Base-by-base conservation (phyloP, 2,329 filamentous ascomycete genomes). In the Aspergillus quadrilineatus region DNA sequence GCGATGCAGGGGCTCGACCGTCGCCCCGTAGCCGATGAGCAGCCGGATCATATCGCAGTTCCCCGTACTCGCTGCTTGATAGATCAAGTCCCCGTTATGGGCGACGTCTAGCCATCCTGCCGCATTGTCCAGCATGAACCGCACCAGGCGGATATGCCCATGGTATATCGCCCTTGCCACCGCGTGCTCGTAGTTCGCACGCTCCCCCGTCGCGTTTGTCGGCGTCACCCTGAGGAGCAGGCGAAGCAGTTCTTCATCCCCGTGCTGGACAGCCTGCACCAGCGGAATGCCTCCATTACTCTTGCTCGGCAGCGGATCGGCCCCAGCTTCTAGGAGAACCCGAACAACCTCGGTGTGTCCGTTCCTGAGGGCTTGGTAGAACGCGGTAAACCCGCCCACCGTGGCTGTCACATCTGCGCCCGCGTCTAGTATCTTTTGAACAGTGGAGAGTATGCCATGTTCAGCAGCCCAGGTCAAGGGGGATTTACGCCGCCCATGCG, bases 41-140 rank as follows among this genome's bases (percentile, higher is more conserved):
- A 52, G 14, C 30, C 32, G 41, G 7, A 52, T 52, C 32, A 52
- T 52, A 6, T 45, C 41, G 28, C 50, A 52, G 32, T 52, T 29
- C 2, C 50, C 50, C 6, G 42, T 4, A 4, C 17, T 12, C n/a
- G 50, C 50, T 5, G 50, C 50, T 6, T 52, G 41, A 7, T 45
- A 36, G n/a, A 52, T 44, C 30, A 52, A 34, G 4, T 30, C 7
- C 17, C 43, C 15, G 30, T 45, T 41, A 12, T 17, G 4, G 4
- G 41, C 41, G 7, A 44, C 22, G 29, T 45, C 41, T 5, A 52
- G 22, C 50, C 41, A 45, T 3, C 30, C 30, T 10, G 15, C n/a
- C 29, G 17, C 15, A 36, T 45, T 37, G 3, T 45, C 30, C 12
- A 52, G 29, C 50, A 52, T 52, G 15, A 52, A 37, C 2, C 30